Evolutionary conservation across 352 stramenopile genomes (phyloP), one percentile per base, ranked within the genome.

Genomic region (Phytophthora litchii): DNA sequence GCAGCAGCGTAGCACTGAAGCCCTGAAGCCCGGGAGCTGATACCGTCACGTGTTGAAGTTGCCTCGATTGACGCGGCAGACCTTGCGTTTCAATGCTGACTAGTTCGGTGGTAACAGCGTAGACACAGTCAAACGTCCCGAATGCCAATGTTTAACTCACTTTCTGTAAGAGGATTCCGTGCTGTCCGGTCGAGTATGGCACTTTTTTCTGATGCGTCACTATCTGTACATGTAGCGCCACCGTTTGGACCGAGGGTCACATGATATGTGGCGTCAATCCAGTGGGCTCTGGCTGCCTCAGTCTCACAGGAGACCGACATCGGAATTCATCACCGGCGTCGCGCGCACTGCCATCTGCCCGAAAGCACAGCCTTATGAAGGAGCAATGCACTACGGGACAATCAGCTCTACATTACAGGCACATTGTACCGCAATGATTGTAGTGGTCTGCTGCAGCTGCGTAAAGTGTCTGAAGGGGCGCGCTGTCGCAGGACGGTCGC

Each of bases 401-500:
- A 3, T 27, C 23, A 27, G 23, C 23, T 27, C 3, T 27, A 27
- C 23, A 27, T n/a, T n/a, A n/a, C n/a, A n/a, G n/a, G n/a, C n/a
- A n/a, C n/a, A n/a, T n/a, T n/a, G n/a, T n/a, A n/a, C n/a, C 25
- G 25, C 1, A 47, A 2, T 8, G 3, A 32, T 25, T 14, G 3
- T 4, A 27, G 21, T 31, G 10, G 1, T 14, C n/a, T 10, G 4
- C 21, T 31, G 64, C 65, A 70, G 60, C 65, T 74, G 65, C 65
- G 32, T 19, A 68, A 70, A 67, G 35, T 48, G 54, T 51, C 56
- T 49, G 53, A 69, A 69, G 38, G 47, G 59, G 19, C 54, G 52
- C 42, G 47, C 43, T 54, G 50, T 66, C 37, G 55, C 55, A 41
- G 20, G 45, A 71, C 29, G 60, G 65, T 75, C 25, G 53, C 41